These are phyloP conservation scores for Aspergillus glaucus DNA, from an alignment of 2,329 filamentous ascomycete species.

Conservation along the genomic window DNA sequence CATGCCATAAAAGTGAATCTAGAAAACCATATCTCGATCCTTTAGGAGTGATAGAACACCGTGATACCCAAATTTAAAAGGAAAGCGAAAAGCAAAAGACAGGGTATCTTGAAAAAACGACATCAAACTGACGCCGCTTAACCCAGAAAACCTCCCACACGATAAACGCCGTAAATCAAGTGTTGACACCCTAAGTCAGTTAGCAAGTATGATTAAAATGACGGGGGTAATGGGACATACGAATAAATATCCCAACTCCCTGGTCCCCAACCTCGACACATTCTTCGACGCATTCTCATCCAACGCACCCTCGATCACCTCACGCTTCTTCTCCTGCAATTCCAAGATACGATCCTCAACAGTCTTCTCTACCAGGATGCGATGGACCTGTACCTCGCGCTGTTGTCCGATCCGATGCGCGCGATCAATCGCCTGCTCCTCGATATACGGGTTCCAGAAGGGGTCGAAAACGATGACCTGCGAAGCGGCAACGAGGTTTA, in stretches of 20 bases:
- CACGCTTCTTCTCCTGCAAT: slow-evolving; percentile 71
- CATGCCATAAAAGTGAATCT: too few relatives aligned
- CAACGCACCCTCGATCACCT: slow-evolving; percentile 69
- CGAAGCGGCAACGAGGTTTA: slow-evolving; percentile 77
- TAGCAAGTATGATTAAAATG: background rate
- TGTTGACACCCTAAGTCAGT: background rate
- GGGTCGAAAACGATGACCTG: slow-evolving; percentile 88
- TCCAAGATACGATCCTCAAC: slow-evolving; percentile 81
- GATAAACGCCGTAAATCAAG: slow-evolving; percentile 9
- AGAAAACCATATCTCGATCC: too few relatives aligned
- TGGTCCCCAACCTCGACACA: slow-evolving; percentile 59
- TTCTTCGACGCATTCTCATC: slow-evolving; percentile 66
- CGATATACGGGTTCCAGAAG: slow-evolving; percentile 91
- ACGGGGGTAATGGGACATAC: slow-evolving; percentile 23
- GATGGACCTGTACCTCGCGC: slow-evolving; percentile 68
- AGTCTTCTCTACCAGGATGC: slow-evolving; percentile 67
- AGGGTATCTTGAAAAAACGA: background rate
- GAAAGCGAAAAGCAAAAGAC: too few relatives aligned
- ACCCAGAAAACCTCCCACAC: slow-evolving; percentile 6
- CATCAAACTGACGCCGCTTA: background rate
- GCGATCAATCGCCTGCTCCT: slow-evolving; percentile 86
- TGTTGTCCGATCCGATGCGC: slow-evolving; percentile 82
- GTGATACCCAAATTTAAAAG: too few relatives aligned
- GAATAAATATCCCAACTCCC: slow-evolving; percentile 67
- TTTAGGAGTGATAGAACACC: too few relatives aligned